These are phyloP conservation scores for Tephrocybe sp. DNA, from an alignment of 768 basidiomycete species.

Conservation along the genomic window DNA sequence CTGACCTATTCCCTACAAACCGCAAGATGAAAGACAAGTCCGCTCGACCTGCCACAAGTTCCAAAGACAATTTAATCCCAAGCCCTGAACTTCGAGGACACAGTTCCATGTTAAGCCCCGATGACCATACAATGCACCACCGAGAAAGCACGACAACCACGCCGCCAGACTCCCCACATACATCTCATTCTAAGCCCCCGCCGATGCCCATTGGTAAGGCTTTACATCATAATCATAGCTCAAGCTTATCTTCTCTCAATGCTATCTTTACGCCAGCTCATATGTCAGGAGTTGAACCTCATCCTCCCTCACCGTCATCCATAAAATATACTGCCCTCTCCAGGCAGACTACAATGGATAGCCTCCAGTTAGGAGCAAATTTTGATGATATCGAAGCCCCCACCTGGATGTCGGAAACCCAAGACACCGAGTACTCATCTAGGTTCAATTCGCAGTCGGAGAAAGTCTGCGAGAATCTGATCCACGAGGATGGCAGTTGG, in stretches of 20 bases:
- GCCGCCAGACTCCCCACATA: conserved; percentile 55
- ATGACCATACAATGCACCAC: conserved; percentile 3
- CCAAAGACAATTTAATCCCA: background rate
- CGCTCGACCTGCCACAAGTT: conserved; percentile 23
- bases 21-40: conserved; percentile 33
- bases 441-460: conserved; percentile 34
- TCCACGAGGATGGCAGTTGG: conserved; percentile 74
- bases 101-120: conserved; percentile 8
- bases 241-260: conserved; percentile 32
- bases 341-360: conserved; percentile 54
- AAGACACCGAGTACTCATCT: conserved; percentile 54
- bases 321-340: conserved; percentile 30
- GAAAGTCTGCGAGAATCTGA: conserved; percentile 26
- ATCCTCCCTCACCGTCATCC: conserved; percentile 29
- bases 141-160: conserved; percentile 50
- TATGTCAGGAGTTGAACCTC: conserved; percentile 41
- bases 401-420: conserved; percentile 57
- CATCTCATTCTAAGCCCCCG: conserved; percentile 30
- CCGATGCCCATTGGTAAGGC: conserved; percentile 25
- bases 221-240: conserved; percentile 27
- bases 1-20: conserved; percentile 51
- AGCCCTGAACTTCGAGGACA: background rate
- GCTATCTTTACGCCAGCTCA: conserved; percentile 43
- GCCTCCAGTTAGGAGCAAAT: conserved; percentile 45
- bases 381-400: conserved; percentile 47